Base-by-base conservation (phyloP, 345 rosid genomes). In the Geranium rotundifolium region DNA sequence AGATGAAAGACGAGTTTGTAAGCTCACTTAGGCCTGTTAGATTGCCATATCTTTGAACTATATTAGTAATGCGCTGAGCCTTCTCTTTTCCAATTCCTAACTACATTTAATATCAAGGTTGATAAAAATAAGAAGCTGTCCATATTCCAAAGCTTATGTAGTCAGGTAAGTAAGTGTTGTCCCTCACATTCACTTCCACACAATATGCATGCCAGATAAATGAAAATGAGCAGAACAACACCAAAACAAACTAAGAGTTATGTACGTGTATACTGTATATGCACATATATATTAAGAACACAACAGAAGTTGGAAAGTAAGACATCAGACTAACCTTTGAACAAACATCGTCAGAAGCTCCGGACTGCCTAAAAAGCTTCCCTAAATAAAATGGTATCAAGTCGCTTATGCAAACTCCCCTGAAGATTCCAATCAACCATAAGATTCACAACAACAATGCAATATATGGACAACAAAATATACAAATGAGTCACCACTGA, bases 371-470 rank as follows among this genome's bases (percentile, higher is more conserved):
- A 34, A 84, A 90, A 75, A 84, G 80, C 81, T 78, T 88, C 67
- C 96, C 97, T 0, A 91, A 68, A 76, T 91, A 88, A 75, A 88
- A 91, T n/a, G 95, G 97, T 77, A 88, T 70, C 97, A 91, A 85
- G 67, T 91, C 95, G 62, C 96, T 91, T 69, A 91, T 72, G 68
- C 95, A 91, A 64, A 91, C 96, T 61, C 97, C 97, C 86, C 93
- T 86, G 77, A 62, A 58, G 56, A 52, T 62, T 60, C 54, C 69
- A 61, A 63, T 67, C 58, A 41, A 54, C 67, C 61, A 18, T 56
- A 13, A 54, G 54, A 67, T 68, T 64, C 54, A 73, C 41, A 61
- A 63, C 49, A 30, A 41, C 54, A 62, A 18, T 61, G 67, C 54
- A 23, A 60, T 15, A 17, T 19, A 18, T 14, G 46, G 29, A 61